phyloP scores from a whole-genome alignment of 2,329 filamentous ascomycete species.

The Parasarocladium wereldwijsianum region DNA sequence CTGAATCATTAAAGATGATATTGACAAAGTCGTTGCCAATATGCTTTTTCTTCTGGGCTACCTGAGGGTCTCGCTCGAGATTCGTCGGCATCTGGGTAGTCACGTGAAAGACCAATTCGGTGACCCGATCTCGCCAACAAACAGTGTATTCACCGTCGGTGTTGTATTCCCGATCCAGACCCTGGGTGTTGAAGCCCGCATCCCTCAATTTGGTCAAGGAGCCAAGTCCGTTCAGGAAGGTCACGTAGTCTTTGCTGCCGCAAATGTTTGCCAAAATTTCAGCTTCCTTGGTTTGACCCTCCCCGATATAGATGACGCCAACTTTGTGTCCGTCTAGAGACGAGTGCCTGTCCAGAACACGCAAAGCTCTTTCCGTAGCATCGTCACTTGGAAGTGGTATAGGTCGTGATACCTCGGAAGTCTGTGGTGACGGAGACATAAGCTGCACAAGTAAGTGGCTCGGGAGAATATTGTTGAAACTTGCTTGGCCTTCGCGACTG shows the following conservation, averaged over 20 bases:
- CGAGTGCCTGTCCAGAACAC: slow-evolving; percentile 71
- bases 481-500: slow-evolving; percentile 33
- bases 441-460: slow-evolving; percentile 61
- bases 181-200: slow-evolving; percentile 84
- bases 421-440: slow-evolving; percentile 46
- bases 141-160: slow-evolving; percentile 78
- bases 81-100: slow-evolving; percentile 96
- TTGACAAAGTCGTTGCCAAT: slow-evolving; percentile 98
- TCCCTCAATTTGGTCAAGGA: slow-evolving; percentile 68
- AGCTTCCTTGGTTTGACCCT: slow-evolving; percentile 66
- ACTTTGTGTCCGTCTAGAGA: slow-evolving; percentile 93
- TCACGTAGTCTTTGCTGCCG: slow-evolving; percentile 76
- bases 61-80: slow-evolving; percentile 57
- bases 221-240: slow-evolving; percentile 71
- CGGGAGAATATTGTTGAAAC: slow-evolving; percentile 50
- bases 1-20: slow-evolving; percentile 95
- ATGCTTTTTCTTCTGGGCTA: slow-evolving; percentile 78
- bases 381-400: slow-evolving; percentile 62
- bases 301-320: slow-evolving; percentile 83
- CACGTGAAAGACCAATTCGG: slow-evolving; percentile 90
- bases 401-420: slow-evolving; percentile 46
- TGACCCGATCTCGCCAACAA: slow-evolving; percentile 88
- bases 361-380: slow-evolving; percentile 57
- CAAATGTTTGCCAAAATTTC: slow-evolving; percentile 79
- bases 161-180: slow-evolving; percentile 64